A percentile compares a stretch with the other conserved stretches of the same genome.
Conservation (phyloP, 148 eudicot species). For the Rhododendron molle region DNA sequence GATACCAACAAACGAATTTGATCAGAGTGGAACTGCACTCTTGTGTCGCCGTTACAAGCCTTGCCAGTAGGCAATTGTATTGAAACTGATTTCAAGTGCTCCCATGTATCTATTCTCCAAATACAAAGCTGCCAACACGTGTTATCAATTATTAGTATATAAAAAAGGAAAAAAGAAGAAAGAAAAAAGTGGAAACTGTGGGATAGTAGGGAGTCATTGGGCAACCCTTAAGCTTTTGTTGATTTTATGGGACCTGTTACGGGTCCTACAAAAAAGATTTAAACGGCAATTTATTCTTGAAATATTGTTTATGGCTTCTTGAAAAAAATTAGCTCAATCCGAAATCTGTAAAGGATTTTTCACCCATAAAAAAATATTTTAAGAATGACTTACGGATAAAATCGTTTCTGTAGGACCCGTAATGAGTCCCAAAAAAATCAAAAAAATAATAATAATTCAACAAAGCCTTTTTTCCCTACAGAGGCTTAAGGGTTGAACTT, state of each 20-base stretch:
- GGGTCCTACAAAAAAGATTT: too few relatives aligned
- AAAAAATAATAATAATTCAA: too few relatives aligned
- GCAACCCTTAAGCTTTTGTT: neutral
- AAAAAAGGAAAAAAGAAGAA: too few relatives aligned
- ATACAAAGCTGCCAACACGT: constrained; percentile 49
- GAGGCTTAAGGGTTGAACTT: too few relatives aligned
- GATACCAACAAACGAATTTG: constrained; percentile 68
- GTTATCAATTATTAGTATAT: neutral
- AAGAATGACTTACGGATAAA: neutral
- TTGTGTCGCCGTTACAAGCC: constrained; percentile 64
- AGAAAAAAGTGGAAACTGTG: neutral
- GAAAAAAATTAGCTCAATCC: too few relatives aligned
- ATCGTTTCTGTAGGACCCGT: too few relatives aligned
- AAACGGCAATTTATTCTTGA: too few relatives aligned
- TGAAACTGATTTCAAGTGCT: constrained; percentile 51
- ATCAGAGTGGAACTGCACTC: constrained; percentile 81
- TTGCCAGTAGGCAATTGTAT: constrained; percentile 72
- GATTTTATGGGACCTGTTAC: too few relatives aligned
- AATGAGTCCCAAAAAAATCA: too few relatives aligned
- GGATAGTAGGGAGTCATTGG: neutral
- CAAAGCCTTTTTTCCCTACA: too few relatives aligned
- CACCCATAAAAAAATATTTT: neutral
- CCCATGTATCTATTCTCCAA: constrained; percentile 87
- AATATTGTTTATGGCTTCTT: too few relatives aligned
- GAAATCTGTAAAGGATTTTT: too few relatives aligned